A percentile compares a stretch with the other conserved stretches of the same genome.
phyloP scores from a whole-genome alignment of 495 filamentous ascomycete genomes.

The Aspergillus nanangensis region DNA sequence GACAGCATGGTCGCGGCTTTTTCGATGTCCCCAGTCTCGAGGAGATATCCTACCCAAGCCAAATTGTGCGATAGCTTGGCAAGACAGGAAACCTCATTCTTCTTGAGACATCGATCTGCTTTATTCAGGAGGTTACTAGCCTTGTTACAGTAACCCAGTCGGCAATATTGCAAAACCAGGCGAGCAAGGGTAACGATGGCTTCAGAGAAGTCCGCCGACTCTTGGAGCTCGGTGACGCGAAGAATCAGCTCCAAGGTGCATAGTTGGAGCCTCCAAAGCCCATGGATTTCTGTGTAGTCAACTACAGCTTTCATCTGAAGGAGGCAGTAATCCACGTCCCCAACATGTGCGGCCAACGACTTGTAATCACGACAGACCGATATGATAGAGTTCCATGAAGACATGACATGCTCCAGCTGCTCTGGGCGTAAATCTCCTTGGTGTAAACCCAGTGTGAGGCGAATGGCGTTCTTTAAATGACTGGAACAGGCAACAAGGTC shows the following conservation, averaged over 20 bases:
- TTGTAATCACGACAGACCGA: slow-evolving; percentile 39
- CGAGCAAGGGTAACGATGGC: slow-evolving; percentile 53
- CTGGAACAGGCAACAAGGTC: slow-evolving; percentile 47
- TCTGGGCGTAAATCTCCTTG: slow-evolving; percentile 41
- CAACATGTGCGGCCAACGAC: slow-evolving; percentile 52
- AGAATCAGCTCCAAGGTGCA: slow-evolving; percentile 43
- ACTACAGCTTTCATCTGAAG: slow-evolving; percentile 62
- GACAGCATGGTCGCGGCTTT: slow-evolving; percentile 41
- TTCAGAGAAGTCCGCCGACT: slow-evolving; percentile 46
- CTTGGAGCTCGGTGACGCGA: slow-evolving; percentile 49
- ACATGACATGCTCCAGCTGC: slow-evolving; percentile 40
- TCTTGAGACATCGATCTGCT: slow-evolving; percentile 45
- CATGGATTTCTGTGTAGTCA: slow-evolving; percentile 76
- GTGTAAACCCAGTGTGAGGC: slow-evolving; percentile 50
- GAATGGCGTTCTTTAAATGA: slow-evolving; percentile 55
- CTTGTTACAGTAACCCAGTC: slow-evolving; percentile 71
- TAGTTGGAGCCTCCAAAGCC: slow-evolving; percentile 51
- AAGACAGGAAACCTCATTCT: slow-evolving; percentile 31
- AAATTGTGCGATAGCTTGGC: slow-evolving; percentile 59
- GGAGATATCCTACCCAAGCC: slow-evolving; percentile 67
- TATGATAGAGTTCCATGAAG: slow-evolving; percentile 34
- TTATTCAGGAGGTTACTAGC: slow-evolving; percentile 61
- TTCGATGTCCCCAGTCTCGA: slow-evolving; percentile 59
- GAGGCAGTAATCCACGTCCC: slow-evolving; percentile 56
- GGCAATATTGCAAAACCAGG: slow-evolving; percentile 68